phyloP scores from a whole-genome alignment of 768 basidiomycete species.

The Rhizopogon vulgaris region DNA sequence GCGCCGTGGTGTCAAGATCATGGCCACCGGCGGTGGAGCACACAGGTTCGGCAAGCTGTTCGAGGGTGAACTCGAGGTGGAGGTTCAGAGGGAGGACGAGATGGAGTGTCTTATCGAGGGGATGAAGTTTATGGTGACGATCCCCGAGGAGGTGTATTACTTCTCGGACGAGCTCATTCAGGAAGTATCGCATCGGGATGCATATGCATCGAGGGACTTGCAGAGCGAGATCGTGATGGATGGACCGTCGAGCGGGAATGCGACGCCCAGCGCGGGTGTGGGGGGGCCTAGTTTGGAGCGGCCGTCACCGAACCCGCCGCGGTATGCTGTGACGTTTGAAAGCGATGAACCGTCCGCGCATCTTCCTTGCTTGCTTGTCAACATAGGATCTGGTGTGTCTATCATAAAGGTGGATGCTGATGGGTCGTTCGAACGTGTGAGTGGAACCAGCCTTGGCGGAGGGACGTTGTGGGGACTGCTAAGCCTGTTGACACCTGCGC shows the following conservation, averaged over 20 bases:
- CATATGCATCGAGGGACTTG: constrained; percentile 9
- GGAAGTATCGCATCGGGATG: constrained; percentile 37
- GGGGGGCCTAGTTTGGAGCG: constrained; percentile 49
- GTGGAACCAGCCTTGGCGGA: constrained; percentile 94
- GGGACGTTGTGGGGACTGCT: constrained; percentile 96
- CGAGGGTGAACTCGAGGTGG: constrained; percentile 65
- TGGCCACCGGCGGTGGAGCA: constrained; percentile 97
- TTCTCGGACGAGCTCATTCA: constrained; percentile 97
- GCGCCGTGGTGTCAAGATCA: constrained; percentile 89
- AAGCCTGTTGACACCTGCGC: constrained; percentile 91
- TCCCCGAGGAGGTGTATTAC: constrained; percentile 97
- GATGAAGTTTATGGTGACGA: constrained; percentile 90
- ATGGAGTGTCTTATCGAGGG: constrained; percentile 99
- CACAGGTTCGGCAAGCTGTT: constrained; percentile 90
- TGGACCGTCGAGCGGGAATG: constrained; percentile 5
- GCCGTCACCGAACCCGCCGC: constrained; percentile 87
- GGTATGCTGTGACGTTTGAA: constrained; percentile 85
- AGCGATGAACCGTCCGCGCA: constrained; percentile 73
- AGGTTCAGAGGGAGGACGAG: constrained; percentile 90
- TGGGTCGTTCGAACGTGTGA: constrained; percentile 92
- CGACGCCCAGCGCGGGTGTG: constrained; percentile 5
- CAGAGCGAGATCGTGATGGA: neutral
- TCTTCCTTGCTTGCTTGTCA: constrained; percentile 92
- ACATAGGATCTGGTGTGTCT: constrained; percentile 96
- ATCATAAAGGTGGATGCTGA: constrained; percentile 97